A percentile compares a stretch with the other conserved stretches of the same genome.
phyloP scores from a whole-genome alignment of 768 basidiomycete species.

The Flagelloscypha sp. region DNA sequence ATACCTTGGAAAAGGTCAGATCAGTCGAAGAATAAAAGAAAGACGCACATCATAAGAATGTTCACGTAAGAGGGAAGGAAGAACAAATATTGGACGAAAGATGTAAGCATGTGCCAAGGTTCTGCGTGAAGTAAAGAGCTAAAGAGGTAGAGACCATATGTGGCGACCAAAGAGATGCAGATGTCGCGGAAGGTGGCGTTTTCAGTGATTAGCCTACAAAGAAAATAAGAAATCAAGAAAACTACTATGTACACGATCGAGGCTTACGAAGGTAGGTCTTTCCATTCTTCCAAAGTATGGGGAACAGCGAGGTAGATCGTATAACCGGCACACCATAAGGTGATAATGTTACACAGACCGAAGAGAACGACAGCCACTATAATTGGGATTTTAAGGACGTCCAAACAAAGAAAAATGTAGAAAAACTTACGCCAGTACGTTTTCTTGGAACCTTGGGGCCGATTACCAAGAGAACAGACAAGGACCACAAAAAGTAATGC shows the following conservation, averaged over 20 bases:
- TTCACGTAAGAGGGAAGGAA: constrained; percentile 77
- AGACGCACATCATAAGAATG: constrained; percentile 52
- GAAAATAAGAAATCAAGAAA: constrained; percentile 5
- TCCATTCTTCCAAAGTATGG: constrained; percentile 68
- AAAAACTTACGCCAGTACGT: too few relatives aligned
- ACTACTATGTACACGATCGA: neutral
- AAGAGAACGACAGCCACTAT: constrained; percentile 68
- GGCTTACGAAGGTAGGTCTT: constrained; percentile 58
- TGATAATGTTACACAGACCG: constrained; percentile 69
- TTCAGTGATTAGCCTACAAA: constrained; percentile 45
- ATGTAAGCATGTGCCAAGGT: constrained; percentile 97
- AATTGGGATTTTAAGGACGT: too few relatives aligned
- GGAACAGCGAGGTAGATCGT: constrained; percentile 83
- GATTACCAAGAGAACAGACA: constrained; percentile 87
- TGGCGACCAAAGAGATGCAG: constrained; percentile 67
- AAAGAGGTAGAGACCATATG: constrained; percentile 80
- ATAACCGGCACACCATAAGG: constrained; percentile 85
- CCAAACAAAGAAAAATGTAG: too few relatives aligned
- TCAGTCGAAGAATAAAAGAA: neutral
- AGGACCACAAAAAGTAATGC: constrained; percentile 73
- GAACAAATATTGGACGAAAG: constrained; percentile 88
- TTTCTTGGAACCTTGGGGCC: constrained; percentile 50
- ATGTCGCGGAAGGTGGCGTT: constrained; percentile 78
- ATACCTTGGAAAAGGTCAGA: constrained; percentile 47
- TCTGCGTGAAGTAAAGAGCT: constrained; percentile 85